These are phyloP conservation scores for Xylaria sp. DNA, from an alignment of 2,329 filamentous ascomycete genomes.

Conservation along the genomic window DNA sequence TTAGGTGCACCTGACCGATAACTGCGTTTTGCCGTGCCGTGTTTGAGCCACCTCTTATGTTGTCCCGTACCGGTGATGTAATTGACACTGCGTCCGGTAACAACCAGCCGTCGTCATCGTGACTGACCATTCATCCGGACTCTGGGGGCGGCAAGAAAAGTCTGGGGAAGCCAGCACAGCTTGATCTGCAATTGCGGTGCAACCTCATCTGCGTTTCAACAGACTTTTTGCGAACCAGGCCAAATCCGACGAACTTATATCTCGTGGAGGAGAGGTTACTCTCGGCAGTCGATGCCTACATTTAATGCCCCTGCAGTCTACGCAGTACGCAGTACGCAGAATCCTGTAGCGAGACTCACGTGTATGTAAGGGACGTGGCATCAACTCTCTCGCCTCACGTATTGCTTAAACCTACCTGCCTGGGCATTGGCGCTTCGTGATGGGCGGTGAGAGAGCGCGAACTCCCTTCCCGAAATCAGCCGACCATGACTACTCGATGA, in stretches of 20 bases:
- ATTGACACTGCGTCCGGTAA: constrained; percentile 22
- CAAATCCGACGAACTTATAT: constrained; percentile 27
- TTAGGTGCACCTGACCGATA: constrained; percentile 18
- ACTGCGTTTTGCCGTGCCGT: constrained; percentile 26
- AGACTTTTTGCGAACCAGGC: constrained; percentile 26
- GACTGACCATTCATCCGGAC: constrained; percentile 21
- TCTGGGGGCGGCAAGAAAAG: constrained; percentile 29
- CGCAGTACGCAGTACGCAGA: too few relatives aligned
- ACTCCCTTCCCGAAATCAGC: constrained; percentile 19
- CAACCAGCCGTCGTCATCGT: constrained; percentile 14
- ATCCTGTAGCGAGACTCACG: constrained; percentile 15
- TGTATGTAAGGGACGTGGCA: constrained; percentile 16
- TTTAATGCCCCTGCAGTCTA: constrained; percentile 22
- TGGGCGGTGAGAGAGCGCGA: constrained; percentile 29
- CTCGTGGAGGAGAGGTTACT: constrained; percentile 25
- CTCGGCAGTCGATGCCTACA: constrained; percentile 24
- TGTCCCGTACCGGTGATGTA: constrained; percentile 26
- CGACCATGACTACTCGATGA: constrained; percentile 5
- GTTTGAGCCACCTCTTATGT: constrained; percentile 16
- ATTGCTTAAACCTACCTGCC: neutral
- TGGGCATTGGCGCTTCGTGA: constrained; percentile 14
- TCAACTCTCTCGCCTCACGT: neutral
- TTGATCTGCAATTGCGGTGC: constrained; percentile 31
- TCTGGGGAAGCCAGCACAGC: constrained; percentile 35
- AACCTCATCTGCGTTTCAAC: constrained; percentile 24